Evolutionary conservation across 805 yeast genomes (phyloP).

Genomic region (Saccharomyces jurei): DNA sequence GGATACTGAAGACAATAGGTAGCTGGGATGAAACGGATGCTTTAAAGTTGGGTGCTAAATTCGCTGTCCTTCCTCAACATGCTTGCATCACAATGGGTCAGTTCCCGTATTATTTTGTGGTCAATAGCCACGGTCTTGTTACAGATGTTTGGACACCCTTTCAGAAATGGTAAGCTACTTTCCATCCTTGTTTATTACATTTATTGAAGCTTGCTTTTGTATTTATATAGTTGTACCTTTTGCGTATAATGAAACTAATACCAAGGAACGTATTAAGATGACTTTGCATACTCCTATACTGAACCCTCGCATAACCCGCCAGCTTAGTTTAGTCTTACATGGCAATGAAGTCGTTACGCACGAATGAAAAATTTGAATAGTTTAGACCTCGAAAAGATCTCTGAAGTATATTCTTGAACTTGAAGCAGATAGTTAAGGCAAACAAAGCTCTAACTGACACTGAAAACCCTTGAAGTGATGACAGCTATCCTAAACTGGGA

Average conservation of each 20-base stretch:
- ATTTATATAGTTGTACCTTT: not conserved
- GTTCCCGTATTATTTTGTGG: constrained; percentile 48
- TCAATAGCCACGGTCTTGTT: constrained; percentile 42
- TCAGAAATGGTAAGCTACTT: constrained; percentile 37
- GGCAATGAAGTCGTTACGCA: not conserved
- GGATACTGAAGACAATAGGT: constrained; percentile 48
- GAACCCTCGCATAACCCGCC: not conserved
- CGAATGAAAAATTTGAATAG: not conserved
- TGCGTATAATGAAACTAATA: not conserved
- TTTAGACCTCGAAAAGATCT: not conserved
- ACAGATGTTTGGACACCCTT: constrained; percentile 61
- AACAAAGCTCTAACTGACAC: not conserved
- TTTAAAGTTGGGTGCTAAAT: constrained; percentile 39
- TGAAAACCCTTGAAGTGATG: not conserved
- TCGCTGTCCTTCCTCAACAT: constrained; percentile 60
- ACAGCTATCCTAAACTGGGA: constrained; percentile 13
- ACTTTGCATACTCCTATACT: not conserved
- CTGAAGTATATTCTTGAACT: not conserved
- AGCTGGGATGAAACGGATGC: constrained; percentile 16
- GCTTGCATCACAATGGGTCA: constrained; percentile 63
- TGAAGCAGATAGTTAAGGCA: not conserved
- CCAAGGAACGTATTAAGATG: not conserved
- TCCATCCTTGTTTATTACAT: not conserved
- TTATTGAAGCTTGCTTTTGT: not conserved
- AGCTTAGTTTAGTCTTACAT: not conserved